Base-by-base conservation (phyloP, 176 grass and related monocot genomes). In the Cenchrus purpureus region DNA sequence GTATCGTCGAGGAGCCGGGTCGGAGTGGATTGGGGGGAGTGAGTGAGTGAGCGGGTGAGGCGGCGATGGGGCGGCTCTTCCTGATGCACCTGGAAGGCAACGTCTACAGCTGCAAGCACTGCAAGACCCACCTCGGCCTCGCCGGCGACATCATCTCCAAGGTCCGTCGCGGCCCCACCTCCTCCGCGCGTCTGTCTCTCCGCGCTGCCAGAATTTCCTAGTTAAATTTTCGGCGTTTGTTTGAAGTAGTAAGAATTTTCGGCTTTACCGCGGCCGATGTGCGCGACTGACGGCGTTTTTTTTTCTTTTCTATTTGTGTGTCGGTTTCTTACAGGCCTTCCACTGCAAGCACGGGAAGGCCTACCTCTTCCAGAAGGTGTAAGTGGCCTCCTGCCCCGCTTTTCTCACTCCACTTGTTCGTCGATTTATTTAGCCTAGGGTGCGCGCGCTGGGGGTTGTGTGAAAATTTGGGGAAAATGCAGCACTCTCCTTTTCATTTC, bases 301-400 rank as follows among this genome's bases (percentile, higher is more conserved):
- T 76, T 32, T 2, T 2, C 42, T 59, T 72, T 22, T 20, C 2
- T 46, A 5, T 79, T 79, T 55, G 17, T 90, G 77, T 82, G 71
- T 60, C 72, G 31, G 3, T 89, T 85, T 20, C 44, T 68, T 75
- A 69, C 97, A 96, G 97, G 1, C 81, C 56, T 99, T 99, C 88
- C 93, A 92, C 45, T 83, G 82, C 91, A 95, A 79, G 90, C 88
- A 99, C 86, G 97, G 97, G 42, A 99, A 92, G 84, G 97, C 97
- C 73, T 96, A 99, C 79, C 97, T 99, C 90, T 96, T 92, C 94
- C 59, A 91, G 52, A 86, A 94, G 84, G 90, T 94, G 97, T 99
- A 94, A 94, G 97, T 89, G 83, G 1, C 82, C 57, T 58, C n/a
- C 55, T 61, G 40, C 22, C 74, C 60, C n/a, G 22, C 7, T 31